These are phyloP conservation scores for Entrophospora sp. DNA, from an alignment of 192 early-diverging fungal species.

Conservation along the genomic window DNA sequence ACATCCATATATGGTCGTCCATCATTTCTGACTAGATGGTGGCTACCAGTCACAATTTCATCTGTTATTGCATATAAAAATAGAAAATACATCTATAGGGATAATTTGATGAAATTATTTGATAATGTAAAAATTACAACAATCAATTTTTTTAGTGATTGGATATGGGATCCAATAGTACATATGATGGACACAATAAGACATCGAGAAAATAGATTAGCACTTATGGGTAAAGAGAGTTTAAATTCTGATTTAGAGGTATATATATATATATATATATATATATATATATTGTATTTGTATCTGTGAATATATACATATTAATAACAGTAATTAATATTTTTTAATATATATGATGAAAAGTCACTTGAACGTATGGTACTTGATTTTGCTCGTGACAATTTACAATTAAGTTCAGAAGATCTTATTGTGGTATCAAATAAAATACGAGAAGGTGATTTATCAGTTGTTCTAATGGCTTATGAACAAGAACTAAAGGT, in stretches of 20 bases:
- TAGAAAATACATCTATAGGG: constrained; percentile 35
- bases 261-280: neutral
- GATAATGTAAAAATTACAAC: constrained; percentile 45
- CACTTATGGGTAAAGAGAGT: constrained; percentile 64
- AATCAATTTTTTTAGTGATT: constrained; percentile 61
- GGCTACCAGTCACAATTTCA: constrained; percentile 50
- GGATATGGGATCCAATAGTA: constrained; percentile 65
- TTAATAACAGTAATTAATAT: neutral
- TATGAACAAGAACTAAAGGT: constrained; percentile 76
- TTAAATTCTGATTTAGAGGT: constrained; percentile 71
- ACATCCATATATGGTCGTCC: constrained; percentile 45
- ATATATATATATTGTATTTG: too few relatives aligned
- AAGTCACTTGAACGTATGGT: constrained; percentile 87
- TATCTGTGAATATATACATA: neutral
- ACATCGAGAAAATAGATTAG: constrained; percentile 68
- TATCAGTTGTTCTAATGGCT: constrained; percentile 64
- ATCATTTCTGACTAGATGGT: constrained; percentile 49
- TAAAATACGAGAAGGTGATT: constrained; percentile 67
- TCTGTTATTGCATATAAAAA: constrained; percentile 37
- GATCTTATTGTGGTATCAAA: constrained; percentile 42
- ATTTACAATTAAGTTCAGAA: constrained; percentile 36
- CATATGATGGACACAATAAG: constrained; percentile 74
- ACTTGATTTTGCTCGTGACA: constrained; percentile 58
- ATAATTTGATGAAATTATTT: constrained; percentile 42
- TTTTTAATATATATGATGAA: neutral